Conservation (phyloP, 495 filamentous ascomycete genomes). For the Podospora pseudoanserina region DNA sequence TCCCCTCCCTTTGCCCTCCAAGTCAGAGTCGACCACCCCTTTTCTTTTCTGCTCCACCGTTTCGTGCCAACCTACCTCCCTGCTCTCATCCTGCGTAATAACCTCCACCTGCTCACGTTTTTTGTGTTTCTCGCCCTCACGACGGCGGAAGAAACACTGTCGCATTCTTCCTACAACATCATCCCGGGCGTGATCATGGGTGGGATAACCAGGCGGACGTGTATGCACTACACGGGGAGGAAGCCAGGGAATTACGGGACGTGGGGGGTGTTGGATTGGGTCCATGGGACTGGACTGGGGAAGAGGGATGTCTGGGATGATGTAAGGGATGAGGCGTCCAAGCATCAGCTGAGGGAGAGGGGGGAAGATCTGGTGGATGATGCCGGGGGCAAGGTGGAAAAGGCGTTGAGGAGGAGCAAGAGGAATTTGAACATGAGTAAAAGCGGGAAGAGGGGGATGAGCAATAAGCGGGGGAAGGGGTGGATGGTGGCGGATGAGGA, state of each 20-base stretch:
- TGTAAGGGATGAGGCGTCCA: constrained; percentile 53
- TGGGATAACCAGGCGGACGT: constrained; percentile 67
- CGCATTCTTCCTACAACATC: constrained; percentile 71
- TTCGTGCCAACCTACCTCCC: constrained; percentile 75
- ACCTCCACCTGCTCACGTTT: constrained; percentile 81
- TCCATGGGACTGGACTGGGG: constrained; percentile 62
- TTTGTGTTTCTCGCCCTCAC: constrained; percentile 63
- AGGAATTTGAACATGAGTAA: constrained; percentile 27
- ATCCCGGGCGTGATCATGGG: constrained; percentile 72
- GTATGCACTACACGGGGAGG: constrained; percentile 59
- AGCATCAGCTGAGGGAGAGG: constrained; percentile 53
- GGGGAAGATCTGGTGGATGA: constrained; percentile 38
- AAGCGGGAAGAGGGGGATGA: constrained; percentile 7
- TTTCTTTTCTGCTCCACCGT: constrained; percentile 63
- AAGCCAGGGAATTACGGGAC: constrained; percentile 68
- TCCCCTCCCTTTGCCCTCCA: constrained; percentile 57
- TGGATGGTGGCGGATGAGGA: not conserved
- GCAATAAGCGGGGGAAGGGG: constrained; percentile 4
- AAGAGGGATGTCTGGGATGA: constrained; percentile 56
- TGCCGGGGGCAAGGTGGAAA: constrained; percentile 34
- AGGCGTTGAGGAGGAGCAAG: constrained; percentile 33
- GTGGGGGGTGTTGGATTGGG: constrained; percentile 76
- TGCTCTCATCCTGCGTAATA: constrained; percentile 46
- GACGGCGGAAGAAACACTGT: constrained; percentile 72
- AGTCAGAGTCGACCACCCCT: constrained; percentile 72